Base-by-base conservation (phyloP, 169 alveolate genomes). In the Eimeria acervulina region DNA sequence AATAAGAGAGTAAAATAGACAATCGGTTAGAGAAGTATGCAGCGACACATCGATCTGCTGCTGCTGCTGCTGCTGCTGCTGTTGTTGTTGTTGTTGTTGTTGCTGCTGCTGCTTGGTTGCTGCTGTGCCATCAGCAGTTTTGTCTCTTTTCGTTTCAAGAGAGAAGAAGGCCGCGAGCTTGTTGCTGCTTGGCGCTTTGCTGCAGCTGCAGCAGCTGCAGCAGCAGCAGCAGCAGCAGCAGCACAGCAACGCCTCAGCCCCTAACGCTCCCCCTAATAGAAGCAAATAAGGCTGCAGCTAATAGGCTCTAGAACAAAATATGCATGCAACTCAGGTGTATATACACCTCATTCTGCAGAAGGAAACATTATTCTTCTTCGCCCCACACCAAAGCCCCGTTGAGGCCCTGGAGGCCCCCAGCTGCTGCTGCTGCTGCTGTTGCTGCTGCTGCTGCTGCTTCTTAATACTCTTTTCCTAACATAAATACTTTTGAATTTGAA, bases 221-320 rank as follows among this genome's bases (percentile, higher is more conserved):
- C 78, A 66, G 78, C 78, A 66, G 78, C 78, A 66, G 78, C 78
- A 66, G 78, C 78, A 66, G 78, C 78, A 66, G 78, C 78, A 66
- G 42, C 66, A 7, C n/a, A 12, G 66, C 55, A 47, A 12, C 55
- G 12, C 55, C 55, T 47, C 5, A 17, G 66, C 66, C 66, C 2
- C n/a, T 55, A 55, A 17, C 66, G 2, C 66, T 55, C 26, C 26
- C 2, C 15, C 66, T 17, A n/a, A n/a, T 55, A 55, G 15, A 4
- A 55, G 66, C 26, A 55, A 55, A 55, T 17, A 26, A 55, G 26
- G 66, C 66, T 10, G 66, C 66, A 55, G 15, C 66, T 55, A 55
- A 55, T 17, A 12, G 13, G 4, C 2, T 12, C 2, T 12, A 7
- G 15, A 17, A 7, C 15, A 12, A 55, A 55, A 7, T 55, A 7